Percentiles rank a stretch among this genome's conserved stretches.
phyloP scores from a whole-genome alignment of 2,329 filamentous ascomycete species.

The Boeremia exigua region DNA sequence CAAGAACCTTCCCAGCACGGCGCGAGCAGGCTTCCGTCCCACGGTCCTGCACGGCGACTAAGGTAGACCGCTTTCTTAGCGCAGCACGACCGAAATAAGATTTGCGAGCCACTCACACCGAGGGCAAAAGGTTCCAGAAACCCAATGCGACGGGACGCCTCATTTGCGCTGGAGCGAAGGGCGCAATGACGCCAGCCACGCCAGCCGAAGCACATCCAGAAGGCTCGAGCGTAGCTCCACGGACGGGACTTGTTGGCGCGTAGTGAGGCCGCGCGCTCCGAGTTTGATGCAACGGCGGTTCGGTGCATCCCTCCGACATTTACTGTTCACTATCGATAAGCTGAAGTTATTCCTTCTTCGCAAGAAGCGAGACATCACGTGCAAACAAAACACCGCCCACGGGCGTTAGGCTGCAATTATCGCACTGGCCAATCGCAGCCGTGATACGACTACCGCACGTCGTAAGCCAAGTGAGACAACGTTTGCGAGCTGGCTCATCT shows the following conservation, averaged over 20 bases:
- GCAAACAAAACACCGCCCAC: background rate
- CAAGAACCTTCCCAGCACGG: slow-evolving; percentile 5
- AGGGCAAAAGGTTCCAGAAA: slow-evolving; percentile 6
- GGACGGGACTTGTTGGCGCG: background rate
- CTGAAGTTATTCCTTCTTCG: background rate
- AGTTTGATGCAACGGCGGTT: background rate
- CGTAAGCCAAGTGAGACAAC: background rate
- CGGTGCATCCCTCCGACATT: background rate
- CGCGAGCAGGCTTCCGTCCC: slow-evolving; percentile 3
- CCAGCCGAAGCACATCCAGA: background rate
- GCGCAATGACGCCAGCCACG: slow-evolving; percentile 11
- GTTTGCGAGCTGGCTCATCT: background rate
- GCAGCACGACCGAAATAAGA: slow-evolving; percentile 6
- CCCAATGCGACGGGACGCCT: slow-evolving; percentile 9
- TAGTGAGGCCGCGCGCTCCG: slow-evolving; percentile 8
- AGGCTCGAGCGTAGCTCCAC: background rate
- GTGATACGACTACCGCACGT: slow-evolving; percentile 3
- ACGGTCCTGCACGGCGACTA: slow-evolving; percentile 14
- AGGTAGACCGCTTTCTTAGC: slow-evolving; percentile 8
- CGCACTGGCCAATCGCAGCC: slow-evolving; percentile 8
- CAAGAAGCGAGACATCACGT: slow-evolving; percentile 3
- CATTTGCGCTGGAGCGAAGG: slow-evolving; percentile 1
- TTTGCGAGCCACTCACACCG: background rate
- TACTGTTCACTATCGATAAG: slow-evolving; percentile 3
- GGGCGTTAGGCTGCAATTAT: background rate